Evolutionary conservation across 140 eudicot species (phyloP).

Genomic region (Anethum foeniculum): DNA sequence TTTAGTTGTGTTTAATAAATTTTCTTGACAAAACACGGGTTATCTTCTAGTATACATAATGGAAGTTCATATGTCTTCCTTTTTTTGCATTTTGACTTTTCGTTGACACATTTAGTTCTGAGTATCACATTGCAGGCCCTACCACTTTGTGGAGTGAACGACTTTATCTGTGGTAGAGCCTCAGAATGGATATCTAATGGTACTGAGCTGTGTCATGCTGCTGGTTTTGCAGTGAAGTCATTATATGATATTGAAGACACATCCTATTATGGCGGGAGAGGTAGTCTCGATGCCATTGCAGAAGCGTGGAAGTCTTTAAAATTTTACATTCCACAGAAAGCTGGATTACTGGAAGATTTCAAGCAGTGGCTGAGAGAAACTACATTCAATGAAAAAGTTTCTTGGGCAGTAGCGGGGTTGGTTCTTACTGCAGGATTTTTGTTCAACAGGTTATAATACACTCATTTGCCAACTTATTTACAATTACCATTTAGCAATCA

Average conservation of each 20-base stretch:
- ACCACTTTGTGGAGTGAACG: slow-evolving; percentile 82
- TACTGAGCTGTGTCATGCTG: slow-evolving; percentile 79
- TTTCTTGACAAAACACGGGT: too few relatives aligned
- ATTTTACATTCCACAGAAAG: slow-evolving; percentile 25
- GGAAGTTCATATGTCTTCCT: background rate
- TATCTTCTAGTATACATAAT: background rate
- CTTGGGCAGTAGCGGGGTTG: slow-evolving; percentile 98
- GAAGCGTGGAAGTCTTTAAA: slow-evolving; percentile 61
- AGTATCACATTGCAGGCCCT: slow-evolving; percentile 47
- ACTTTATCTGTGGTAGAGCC: slow-evolving; percentile 90
- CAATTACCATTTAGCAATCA: background rate
- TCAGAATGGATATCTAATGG: slow-evolving; percentile 97
- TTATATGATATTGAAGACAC: slow-evolving; percentile 38
- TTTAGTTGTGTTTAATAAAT: too few relatives aligned
- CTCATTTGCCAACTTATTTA: background rate
- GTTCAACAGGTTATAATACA: slow-evolving; percentile 52
- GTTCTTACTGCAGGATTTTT: slow-evolving; percentile 97
- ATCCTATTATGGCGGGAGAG: slow-evolving; percentile 84
- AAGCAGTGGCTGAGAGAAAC: slow-evolving; percentile 52
- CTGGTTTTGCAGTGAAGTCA: slow-evolving; percentile 72
- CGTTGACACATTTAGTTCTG: slow-evolving; percentile 14
- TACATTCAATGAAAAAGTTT: slow-evolving; percentile 69
- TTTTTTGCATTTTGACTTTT: background rate
- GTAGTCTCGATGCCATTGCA: slow-evolving; percentile 67
- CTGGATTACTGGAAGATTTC: slow-evolving; percentile 40